A percentile compares a stretch with the other conserved stretches of the same genome.
These are phyloP conservation scores for Cucurbita pepo DNA, from an alignment of 306 rosid genomes.

Conservation along the genomic window DNA sequence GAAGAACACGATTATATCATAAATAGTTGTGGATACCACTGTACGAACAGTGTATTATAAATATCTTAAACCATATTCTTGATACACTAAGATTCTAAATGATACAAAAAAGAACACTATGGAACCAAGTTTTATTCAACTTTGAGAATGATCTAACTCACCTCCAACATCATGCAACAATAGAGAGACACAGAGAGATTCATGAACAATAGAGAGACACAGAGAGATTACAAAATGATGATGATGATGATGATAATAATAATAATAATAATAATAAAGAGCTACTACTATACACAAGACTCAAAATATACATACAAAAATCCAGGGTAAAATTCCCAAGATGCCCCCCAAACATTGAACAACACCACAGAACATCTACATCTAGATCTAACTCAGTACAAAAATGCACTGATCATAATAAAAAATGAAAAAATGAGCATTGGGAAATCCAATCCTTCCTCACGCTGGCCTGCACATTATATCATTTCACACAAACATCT, in stretches of 20 bases:
- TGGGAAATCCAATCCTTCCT: slow-evolving; percentile 26
- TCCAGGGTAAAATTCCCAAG: slow-evolving; percentile 12
- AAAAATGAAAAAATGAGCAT: slow-evolving; percentile 67
- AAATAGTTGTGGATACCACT: too few species aligned
- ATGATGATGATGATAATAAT: too few species aligned
- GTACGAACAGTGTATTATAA: too few species aligned
- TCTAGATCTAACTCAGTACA: slow-evolving; percentile 31
- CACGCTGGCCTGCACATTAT: slow-evolving; percentile 61
- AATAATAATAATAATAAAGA: neutral
- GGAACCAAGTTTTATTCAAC: too few species aligned
- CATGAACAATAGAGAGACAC: neutral
- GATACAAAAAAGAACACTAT: too few species aligned
- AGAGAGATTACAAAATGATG: neutral
- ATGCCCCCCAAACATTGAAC: slow-evolving; percentile 23
- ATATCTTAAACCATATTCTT: too few species aligned
- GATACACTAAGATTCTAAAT: too few species aligned
- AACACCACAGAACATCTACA: slow-evolving; percentile 19
- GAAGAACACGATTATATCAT: too few species aligned
- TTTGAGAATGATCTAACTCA: neutral
- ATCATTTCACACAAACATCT: slow-evolving; percentile 11
- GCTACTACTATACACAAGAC: slow-evolving; percentile 4
- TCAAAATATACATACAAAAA: slow-evolving; percentile 9
- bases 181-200: neutral
- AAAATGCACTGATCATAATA: slow-evolving; percentile 29
- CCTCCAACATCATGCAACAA: neutral